phyloP scores from a whole-genome alignment of 1,284 basidiomycete species.

The Agaricales sp. region DNA sequence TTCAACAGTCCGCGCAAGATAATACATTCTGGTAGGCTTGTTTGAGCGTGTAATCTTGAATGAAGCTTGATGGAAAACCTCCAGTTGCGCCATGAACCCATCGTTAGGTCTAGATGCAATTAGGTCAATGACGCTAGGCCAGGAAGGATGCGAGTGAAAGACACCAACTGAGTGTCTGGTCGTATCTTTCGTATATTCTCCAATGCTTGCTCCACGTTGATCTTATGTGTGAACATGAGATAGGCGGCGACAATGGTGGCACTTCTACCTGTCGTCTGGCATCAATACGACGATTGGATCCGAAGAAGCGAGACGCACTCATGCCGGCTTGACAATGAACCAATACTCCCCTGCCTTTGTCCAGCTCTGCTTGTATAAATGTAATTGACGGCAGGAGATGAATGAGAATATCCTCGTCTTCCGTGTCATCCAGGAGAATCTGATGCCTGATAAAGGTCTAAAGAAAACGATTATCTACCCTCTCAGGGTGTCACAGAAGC shows the following conservation, averaged over 20 bases:
- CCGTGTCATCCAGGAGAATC: conserved; percentile 61
- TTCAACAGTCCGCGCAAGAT: conserved; percentile 63
- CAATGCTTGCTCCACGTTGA: conserved; percentile 61
- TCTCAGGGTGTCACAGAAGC: neutral
- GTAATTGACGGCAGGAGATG: conserved; percentile 71
- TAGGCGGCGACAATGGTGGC: conserved; percentile 78
- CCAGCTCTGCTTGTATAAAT: conserved; percentile 70
- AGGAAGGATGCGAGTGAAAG: neutral
- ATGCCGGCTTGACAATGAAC: conserved; percentile 85
- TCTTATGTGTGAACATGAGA: conserved; percentile 62
- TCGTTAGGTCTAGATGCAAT: conserved; percentile 57
- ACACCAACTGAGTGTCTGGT: conserved; percentile 56
- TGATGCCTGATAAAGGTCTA: conserved; percentile 66
- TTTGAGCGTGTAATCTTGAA: conserved; percentile 62
- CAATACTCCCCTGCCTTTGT: conserved; percentile 66
- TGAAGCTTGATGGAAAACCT: conserved; percentile 64
- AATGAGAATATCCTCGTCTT: conserved; percentile 62
- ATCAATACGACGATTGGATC: conserved; percentile 21
- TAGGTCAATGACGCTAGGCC: conserved; percentile 3
- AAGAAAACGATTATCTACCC: conserved; percentile 4
- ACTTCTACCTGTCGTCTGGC: conserved; percentile 48
- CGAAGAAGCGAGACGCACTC: conserved; percentile 27
- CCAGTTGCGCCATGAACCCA: conserved; percentile 69
- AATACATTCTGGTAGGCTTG: conserved; percentile 69
- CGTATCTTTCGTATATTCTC: conserved; percentile 55